These are phyloP conservation scores for Schwanniomyces yamadae DNA, from an alignment of 805 yeast species.

Conservation along the genomic window DNA sequence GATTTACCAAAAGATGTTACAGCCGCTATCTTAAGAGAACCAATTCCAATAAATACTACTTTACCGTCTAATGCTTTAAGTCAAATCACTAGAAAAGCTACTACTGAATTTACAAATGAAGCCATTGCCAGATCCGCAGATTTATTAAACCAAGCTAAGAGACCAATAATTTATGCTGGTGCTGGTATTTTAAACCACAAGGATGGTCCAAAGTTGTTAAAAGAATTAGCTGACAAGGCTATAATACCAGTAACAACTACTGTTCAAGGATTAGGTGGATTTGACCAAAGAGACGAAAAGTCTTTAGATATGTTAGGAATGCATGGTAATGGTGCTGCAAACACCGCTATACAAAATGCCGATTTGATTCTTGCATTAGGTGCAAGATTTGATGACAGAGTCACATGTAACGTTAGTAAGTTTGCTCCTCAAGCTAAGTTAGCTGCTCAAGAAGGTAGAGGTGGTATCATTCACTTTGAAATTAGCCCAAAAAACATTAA, in stretches of 20 bases:
- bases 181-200: conserved; percentile 80
- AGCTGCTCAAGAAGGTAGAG: conserved; percentile 85
- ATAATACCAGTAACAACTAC: conserved; percentile 96
- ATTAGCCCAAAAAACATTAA: conserved; percentile 95
- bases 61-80: conserved; percentile 72
- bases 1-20: conserved; percentile 98
- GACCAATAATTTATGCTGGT: conserved; percentile 89
- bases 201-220: conserved; percentile 76
- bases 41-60: conserved; percentile 79
- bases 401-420: conserved; percentile 78
- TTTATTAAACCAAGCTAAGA: conserved; percentile 77
- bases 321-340: conserved; percentile 97
- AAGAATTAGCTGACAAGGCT: conserved; percentile 86
- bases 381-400: conserved; percentile 98
- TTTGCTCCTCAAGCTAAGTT: conserved; percentile 92
- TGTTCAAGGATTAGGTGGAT: conserved; percentile 90
- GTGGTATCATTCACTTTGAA: conserved; percentile 97
- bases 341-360: conserved; percentile 89
- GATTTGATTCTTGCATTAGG: conserved; percentile 93
- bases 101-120: conserved; percentile 71
- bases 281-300: conserved; percentile 87
- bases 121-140: conserved; percentile 76
- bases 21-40: conserved; percentile 79
- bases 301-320: conserved; percentile 96
- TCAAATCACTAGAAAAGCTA: conserved; percentile 65